A percentile compares a stretch with the other conserved stretches of the same genome.
These are phyloP conservation scores for Taxawa tesnikishii DNA, from an alignment of 2,329 filamentous ascomycete species.

Conservation along the genomic window DNA sequence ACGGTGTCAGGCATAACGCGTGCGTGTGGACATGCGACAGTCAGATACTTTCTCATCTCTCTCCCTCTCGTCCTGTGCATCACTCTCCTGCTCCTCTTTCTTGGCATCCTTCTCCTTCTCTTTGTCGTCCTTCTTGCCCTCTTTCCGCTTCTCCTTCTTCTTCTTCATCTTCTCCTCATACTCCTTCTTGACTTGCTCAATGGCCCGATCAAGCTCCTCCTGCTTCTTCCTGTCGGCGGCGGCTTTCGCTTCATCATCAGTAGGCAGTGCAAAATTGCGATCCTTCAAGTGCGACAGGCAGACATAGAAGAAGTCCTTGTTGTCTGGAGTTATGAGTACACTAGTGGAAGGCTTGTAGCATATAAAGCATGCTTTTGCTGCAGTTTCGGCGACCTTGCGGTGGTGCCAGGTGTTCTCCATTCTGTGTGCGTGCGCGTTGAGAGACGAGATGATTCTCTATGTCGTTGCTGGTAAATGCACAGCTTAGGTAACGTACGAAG, in stretches of 20 bases:
- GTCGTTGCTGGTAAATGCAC: too few relatives aligned
- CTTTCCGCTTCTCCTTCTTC: slow-evolving; percentile 28
- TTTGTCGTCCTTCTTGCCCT: slow-evolving; percentile 40
- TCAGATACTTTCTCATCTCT: slow-evolving; percentile 43
- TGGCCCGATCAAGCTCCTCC: slow-evolving; percentile 35
- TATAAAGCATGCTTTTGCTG: slow-evolving; percentile 74
- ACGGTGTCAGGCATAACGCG: background rate
- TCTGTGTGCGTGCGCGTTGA: too few relatives aligned
- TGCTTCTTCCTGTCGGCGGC: slow-evolving; percentile 41
- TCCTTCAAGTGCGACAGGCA: slow-evolving; percentile 78
- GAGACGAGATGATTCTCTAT: too few relatives aligned
- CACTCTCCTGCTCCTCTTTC: slow-evolving; percentile 56
- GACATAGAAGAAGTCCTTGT: slow-evolving; percentile 81
- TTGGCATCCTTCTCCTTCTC: slow-evolving; percentile 53
- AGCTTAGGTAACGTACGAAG: too few relatives aligned
- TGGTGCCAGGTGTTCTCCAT: slow-evolving; percentile 65
- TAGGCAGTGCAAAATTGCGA: slow-evolving; percentile 60
- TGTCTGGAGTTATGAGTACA: slow-evolving; percentile 79
- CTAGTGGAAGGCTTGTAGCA: slow-evolving; percentile 83
- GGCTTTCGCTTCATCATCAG: slow-evolving; percentile 56
- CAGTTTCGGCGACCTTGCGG: slow-evolving; percentile 74
- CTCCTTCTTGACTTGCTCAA: slow-evolving; percentile 36
- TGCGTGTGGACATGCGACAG: slow-evolving; percentile 10
- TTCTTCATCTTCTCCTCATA: slow-evolving; percentile 35
- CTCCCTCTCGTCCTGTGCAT: slow-evolving; percentile 51